Evolutionary conservation across 2,329 filamentous ascomycete genomes (phyloP), one percentile per base, ranked within the genome.

Genomic region (Nigrospora osmanthi): DNA sequence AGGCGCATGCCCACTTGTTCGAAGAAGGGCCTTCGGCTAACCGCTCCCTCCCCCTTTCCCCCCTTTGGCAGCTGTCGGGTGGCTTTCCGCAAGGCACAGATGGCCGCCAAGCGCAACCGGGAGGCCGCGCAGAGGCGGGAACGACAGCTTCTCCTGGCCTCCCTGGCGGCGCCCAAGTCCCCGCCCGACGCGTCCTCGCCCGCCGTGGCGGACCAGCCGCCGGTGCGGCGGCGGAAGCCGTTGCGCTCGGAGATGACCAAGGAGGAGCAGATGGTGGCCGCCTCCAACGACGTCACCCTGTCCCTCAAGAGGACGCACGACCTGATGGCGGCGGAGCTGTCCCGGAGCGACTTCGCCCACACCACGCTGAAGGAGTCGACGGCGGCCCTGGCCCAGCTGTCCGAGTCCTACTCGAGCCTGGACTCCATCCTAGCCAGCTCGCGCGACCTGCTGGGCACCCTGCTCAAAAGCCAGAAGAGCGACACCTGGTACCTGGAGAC

Each of bases 401-500:
- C 85, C 4, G 85, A 94, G 56, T 85, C 80, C 34, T 98, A 98
- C 67, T 81, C 75, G 16, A 81, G 81, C 41, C 78, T 97, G 6
- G 88, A 91, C 55, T 78, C 79, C 12, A 76, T 96, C 59, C 74
- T 98, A 34, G 73, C 78, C 3, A 85, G 79, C 46, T 90, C 87
- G 38, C 78, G 80, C 52, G 83, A 82, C 45, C 71, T 98, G 15
- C 78, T 96, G 9, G 80, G 81, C 7, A 88, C 87, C 15, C 71
- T 98, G 38, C 69, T 97, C 39, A 80, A 81, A 49, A 93, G 87
- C 51, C 89, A 94, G 61, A 98, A 98, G 73, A 93, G 85, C 52
- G 93, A 98, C 61, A 96, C 90, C 3, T 98, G 93, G 93, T 98
- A 98, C 62, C 77, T 98, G 32, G 86, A 93, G 66, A 94, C 87